Conservation (phyloP, 345 rosid species). For the Hibiscus trionum region DNA sequence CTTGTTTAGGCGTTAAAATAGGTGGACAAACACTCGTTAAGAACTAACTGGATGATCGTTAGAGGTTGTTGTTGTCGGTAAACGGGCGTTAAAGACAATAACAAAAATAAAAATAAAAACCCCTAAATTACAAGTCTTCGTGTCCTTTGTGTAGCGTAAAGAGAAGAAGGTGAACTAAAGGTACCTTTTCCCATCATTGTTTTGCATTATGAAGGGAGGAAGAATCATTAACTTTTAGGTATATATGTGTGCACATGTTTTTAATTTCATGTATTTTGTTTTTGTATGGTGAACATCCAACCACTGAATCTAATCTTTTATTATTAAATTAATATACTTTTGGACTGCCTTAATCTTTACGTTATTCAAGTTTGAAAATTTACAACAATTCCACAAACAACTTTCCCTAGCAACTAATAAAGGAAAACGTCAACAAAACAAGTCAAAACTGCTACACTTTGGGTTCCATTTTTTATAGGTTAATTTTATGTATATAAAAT, state of each 20-base stretch:
- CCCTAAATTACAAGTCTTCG: no score
- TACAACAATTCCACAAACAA: neutral
- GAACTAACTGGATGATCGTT: no score
- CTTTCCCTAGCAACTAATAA: neutral
- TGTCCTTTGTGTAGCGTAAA: neutral
- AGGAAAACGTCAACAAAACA: neutral
- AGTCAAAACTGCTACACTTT: no score
- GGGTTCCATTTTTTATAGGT: no score
- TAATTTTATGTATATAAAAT: no score
- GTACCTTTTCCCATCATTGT: neutral
- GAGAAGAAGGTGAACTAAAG: neutral
- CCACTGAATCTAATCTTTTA: neutral
- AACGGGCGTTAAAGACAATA: no score
- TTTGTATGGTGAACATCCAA: slow-evolving; percentile 7
- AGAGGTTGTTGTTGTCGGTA: no score
- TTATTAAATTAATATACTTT: neutral
- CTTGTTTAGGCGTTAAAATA: no score
- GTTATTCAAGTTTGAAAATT: neutral
- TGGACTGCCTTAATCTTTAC: neutral
- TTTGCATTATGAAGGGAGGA: neutral
- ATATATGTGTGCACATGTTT: slow-evolving; percentile 8
- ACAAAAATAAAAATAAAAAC: no score
- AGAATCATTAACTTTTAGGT: slow-evolving; percentile 6
- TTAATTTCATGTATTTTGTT: neutral
- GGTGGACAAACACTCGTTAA: no score